A percentile compares a stretch with the other conserved stretches of the same genome.
Conservation (phyloP, 352 stramenopile species). For the Thalassiosira hispida region DNA sequence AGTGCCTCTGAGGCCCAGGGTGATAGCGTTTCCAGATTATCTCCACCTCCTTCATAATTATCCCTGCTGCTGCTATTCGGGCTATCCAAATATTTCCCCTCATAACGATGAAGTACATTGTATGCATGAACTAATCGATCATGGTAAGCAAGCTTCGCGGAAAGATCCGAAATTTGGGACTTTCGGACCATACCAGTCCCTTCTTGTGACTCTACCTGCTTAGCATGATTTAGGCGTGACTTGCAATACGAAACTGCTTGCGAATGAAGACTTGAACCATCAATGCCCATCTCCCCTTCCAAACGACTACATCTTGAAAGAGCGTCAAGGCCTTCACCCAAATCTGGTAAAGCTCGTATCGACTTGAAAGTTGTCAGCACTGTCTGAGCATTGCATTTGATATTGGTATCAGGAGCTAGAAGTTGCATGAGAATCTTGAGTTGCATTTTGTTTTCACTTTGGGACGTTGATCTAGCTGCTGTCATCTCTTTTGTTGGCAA, state of each 20-base stretch:
- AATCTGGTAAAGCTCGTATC: conserved; percentile 68
- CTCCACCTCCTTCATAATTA: conserved; percentile 13
- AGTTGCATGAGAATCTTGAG: conserved; percentile 77
- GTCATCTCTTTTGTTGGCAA: conserved; percentile 2
- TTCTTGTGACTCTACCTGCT: conserved; percentile 47
- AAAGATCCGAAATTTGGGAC: conserved; percentile 44
- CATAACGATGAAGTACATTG: conserved; percentile 68
- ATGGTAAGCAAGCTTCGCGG: conserved; percentile 65
- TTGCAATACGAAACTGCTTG: conserved; percentile 63
- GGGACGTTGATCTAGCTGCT: conserved; percentile 2
- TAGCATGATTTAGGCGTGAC: conserved; percentile 60
- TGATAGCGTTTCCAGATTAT: conserved; percentile 21
- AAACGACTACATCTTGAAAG: conserved; percentile 64
- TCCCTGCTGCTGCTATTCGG: conserved; percentile 29
- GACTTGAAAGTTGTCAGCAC: conserved; percentile 67
- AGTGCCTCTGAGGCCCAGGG: conserved; percentile 66
- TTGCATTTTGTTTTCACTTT: conserved; percentile 54
- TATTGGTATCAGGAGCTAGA: conserved; percentile 64
- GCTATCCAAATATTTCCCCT: conserved; percentile 38
- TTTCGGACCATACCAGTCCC: conserved; percentile 38
- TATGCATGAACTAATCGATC: conserved; percentile 61
- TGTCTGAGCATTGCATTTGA: conserved; percentile 59
- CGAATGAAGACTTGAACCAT: conserved; percentile 70
- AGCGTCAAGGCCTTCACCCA: conserved; percentile 67
- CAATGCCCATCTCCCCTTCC: conserved; percentile 67